A percentile compares a stretch with the other conserved stretches of the same genome.
These are phyloP conservation scores for Aspergillus brasiliensis DNA, from an alignment of 2,329 filamentous ascomycete genomes.

Conservation along the genomic window DNA sequence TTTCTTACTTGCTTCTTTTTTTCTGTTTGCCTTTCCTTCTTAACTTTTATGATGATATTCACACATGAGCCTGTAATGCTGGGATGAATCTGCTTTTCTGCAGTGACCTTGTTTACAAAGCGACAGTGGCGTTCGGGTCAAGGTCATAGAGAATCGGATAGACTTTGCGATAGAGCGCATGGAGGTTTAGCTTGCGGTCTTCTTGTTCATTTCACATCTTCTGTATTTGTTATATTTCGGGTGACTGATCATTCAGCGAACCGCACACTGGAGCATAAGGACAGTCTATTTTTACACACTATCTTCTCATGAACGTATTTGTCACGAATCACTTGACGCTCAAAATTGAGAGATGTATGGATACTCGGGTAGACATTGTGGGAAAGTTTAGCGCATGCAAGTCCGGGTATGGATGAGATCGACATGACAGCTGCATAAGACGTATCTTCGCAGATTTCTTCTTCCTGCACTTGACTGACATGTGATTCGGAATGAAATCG, in stretches of 20 bases:
- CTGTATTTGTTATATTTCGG: not conserved
- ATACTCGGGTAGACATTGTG: not conserved
- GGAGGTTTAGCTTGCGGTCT: not conserved
- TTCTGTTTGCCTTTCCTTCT: not conserved
- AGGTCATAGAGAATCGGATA: constrained; percentile 10
- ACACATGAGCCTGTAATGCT: constrained; percentile 7
- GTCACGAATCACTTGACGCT: not conserved
- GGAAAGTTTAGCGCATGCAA: not conserved
- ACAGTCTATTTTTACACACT: not conserved
- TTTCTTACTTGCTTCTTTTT: not conserved
- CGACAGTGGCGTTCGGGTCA: constrained; percentile 5
- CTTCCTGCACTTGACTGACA: not conserved
- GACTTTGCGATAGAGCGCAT: not conserved
- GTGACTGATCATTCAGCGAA: not conserved
- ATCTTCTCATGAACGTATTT: not conserved
- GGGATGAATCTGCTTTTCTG: constrained; percentile 4
- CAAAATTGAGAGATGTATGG: not conserved
- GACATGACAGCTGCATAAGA: constrained; percentile 7
- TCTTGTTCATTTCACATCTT: not conserved
- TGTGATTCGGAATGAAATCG: too few species aligned
- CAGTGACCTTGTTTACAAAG: constrained; percentile 4
- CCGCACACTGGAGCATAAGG: not conserved
- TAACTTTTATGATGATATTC: not conserved
- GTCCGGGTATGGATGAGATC: not conserved
- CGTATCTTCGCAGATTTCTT: not conserved